Conservation (phyloP, 208 protist species). For the Trypanosoma scelopori region DNA sequence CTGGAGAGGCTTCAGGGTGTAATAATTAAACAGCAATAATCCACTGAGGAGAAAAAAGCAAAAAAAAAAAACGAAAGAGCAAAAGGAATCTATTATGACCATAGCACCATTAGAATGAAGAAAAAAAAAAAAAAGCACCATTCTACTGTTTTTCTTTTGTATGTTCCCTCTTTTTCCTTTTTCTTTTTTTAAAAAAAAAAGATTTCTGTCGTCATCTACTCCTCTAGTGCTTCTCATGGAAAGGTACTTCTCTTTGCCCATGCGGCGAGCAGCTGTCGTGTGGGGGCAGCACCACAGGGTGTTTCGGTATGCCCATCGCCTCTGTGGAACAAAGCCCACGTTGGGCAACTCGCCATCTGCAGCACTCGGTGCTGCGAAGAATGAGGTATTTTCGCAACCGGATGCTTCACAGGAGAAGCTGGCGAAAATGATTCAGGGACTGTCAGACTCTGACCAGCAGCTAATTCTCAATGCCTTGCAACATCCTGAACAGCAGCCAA, state of each 20-base stretch:
- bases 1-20: not conserved
- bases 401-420: slow-evolving; percentile 21
- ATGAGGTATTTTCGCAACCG: slow-evolving; percentile 8
- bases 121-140: too few relatives aligned
- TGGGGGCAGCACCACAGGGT: not conserved
- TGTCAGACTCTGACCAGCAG: slow-evolving; percentile 58
- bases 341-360: not conserved
- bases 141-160: too few relatives aligned
- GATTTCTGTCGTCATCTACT: slow-evolving; percentile 6
- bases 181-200: slow-evolving; percentile 15
- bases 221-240: slow-evolving; percentile 7
- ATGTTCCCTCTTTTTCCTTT: slow-evolving; percentile 13
- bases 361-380: not conserved
- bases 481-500: slow-evolving; percentile 41
- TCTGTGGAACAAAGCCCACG: slow-evolving; percentile 8
- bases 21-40: not conserved
- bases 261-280: not conserved
- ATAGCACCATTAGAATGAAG: too few relatives aligned
- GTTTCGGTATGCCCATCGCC: slow-evolving; percentile 7
- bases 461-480: slow-evolving; percentile 63
- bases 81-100: too few relatives aligned
- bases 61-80: too few relatives aligned
- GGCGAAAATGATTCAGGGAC: slow-evolving; percentile 35
- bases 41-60: slow-evolving; percentile 12
- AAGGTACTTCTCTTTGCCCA: slow-evolving; percentile 1